Evolutionary conservation across 441 rosid species (phyloP), one percentile per base, ranked within the genome.

Genomic region (Jatropha multifida): DNA sequence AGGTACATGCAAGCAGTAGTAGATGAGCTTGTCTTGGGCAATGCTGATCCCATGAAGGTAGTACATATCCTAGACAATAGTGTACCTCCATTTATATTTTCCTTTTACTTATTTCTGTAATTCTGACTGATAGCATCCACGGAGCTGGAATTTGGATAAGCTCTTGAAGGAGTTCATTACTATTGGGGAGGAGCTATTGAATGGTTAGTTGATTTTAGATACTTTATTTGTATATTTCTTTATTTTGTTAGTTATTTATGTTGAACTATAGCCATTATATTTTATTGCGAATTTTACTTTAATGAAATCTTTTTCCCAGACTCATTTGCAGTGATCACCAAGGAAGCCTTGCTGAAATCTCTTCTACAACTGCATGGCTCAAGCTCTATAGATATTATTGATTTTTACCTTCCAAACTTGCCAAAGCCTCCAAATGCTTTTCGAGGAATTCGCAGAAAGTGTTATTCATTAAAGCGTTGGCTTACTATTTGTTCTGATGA

Each of bases 1-100:
- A 95, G 99, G 89, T 95, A 93, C 88, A 95, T 95, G 96, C 99
- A 95, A 88, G 99, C 94, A 23, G 97, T 89, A 81, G 97, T 86
- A 61, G 99, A 95, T 82, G 97, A 95, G 85, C 88, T 90, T 14
- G 86, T 93, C 77, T 81, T 89, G 75, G 76, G 85, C 83, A 93
- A 87, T 87, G 88, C 81, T 72, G 83, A 92, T 87, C 92, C 92
- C 13, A 52, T 69, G 61, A 90, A 90, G 97, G 99, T 95, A 88
- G 56, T 65, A 71, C 52, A 44, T 79, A 74, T 58, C 41, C 64
- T 74, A 58, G 55, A 75, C 66, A 77, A 49, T 65, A 49, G 72
- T 76, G 17, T 38, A 69, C 41, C 58, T 62, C 37, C 74, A 70
- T 44, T 42, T 68, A 67, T 18, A 75, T 74, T 27, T 42, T 70